These are phyloP conservation scores for Meripilus lineatus DNA, from an alignment of 1,284 basidiomycete species.

Conservation along the genomic window DNA sequence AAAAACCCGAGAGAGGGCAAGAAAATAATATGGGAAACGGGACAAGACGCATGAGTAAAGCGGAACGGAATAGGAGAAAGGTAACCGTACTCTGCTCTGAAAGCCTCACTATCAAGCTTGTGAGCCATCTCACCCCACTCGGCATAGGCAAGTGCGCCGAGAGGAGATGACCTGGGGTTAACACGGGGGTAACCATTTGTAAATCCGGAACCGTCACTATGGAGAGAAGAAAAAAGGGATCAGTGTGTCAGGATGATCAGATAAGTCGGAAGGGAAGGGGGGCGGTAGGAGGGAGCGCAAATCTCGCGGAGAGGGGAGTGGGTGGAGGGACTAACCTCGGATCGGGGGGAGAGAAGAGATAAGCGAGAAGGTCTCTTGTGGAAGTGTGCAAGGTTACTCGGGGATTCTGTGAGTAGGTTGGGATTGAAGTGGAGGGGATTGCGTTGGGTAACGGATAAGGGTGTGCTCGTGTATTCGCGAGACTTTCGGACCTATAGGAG, in stretches of 20 bases:
- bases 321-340: conserved; percentile 39
- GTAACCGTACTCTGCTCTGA: conserved; percentile 68
- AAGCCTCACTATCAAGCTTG: conserved; percentile 63
- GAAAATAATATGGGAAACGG: neutral
- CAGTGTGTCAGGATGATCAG: conserved; percentile 11
- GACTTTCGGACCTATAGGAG: conserved; percentile 16
- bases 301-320: too few relatives aligned
- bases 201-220: conserved; percentile 9
- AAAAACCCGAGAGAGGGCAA: conserved; percentile 12
- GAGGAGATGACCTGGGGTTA: conserved; percentile 7
- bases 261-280: conserved; percentile 4
- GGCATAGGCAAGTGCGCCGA: conserved; percentile 19
- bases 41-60: neutral
- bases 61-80: conserved; percentile 4
- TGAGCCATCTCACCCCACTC: conserved; percentile 68
- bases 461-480: conserved; percentile 16
- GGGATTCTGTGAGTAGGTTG: conserved; percentile 22
- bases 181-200: conserved; percentile 6
- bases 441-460: conserved; percentile 16
- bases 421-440: conserved; percentile 27
- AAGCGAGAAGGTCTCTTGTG: conserved; percentile 59
- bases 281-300: conserved; percentile 5
- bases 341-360: conserved; percentile 69
- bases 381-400: conserved; percentile 50
- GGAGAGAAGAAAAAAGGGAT: conserved; percentile 9